Evolutionary conservation across 140 eudicot genomes (phyloP).

Genomic region (Ambrosia hybrid): DNA sequence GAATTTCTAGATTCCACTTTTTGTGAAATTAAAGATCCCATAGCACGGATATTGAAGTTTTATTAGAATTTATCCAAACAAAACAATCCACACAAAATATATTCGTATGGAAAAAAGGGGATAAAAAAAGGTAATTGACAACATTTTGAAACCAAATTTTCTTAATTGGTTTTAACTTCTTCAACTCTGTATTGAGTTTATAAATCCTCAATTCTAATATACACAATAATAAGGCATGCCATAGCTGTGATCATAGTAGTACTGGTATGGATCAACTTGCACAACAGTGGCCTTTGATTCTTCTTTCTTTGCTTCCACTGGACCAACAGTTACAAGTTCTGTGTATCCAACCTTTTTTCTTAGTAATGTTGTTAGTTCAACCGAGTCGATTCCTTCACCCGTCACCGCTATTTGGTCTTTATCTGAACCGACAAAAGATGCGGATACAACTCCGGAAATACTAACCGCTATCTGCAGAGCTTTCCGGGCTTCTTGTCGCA

Average conservation of each 20-base stretch:
- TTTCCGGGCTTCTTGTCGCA: background rate
- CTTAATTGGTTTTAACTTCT: too few species aligned
- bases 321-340: background rate
- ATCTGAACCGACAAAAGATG: background rate
- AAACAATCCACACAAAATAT: too few species aligned
- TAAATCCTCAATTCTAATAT: background rate
- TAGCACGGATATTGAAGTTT: too few species aligned
- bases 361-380: background rate
- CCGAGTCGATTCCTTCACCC: background rate
- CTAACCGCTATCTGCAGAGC: background rate
- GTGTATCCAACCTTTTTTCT: background rate
- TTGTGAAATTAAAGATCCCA: too few species aligned
- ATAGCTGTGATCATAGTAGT: background rate
- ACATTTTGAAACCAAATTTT: too few species aligned
- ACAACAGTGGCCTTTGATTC: background rate
- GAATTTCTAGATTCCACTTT: too few species aligned
- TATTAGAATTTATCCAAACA: too few species aligned
- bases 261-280: background rate
- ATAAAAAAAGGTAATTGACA: too few species aligned
- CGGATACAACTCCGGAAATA: background rate
- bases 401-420: background rate
- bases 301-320: background rate
- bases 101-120: too few species aligned
- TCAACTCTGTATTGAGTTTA: background rate
- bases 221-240: constrained; percentile 12